Percentiles rank a stretch among this genome's conserved stretches.
Conservation (phyloP, 2,329 filamentous ascomycete genomes). For the Graphilbum sp. region DNA sequence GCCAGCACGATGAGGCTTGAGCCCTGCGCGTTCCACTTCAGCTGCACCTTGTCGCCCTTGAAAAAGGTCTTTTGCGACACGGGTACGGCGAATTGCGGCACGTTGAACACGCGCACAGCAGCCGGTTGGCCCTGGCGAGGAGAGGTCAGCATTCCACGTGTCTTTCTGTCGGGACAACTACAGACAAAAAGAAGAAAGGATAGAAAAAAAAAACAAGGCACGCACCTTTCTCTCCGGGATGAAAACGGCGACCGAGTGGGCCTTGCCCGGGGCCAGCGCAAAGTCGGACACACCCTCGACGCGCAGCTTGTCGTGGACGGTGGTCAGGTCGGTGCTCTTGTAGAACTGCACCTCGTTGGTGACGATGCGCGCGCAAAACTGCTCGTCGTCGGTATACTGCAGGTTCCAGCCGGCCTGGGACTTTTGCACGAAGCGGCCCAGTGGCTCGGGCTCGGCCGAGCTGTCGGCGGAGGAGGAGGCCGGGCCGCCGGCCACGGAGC, state of each 20-base stretch:
- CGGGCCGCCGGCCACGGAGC: constrained; percentile 43
- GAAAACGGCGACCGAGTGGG: constrained; percentile 86
- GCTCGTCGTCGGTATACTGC: constrained; percentile 89
- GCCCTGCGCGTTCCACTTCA: constrained; percentile 93
- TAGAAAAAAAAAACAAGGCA: neutral
- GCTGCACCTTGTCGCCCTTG: constrained; percentile 96
- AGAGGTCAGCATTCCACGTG: constrained; percentile 9
- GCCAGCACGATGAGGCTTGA: constrained; percentile 87
- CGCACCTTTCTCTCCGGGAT: constrained; percentile 84
- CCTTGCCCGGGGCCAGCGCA: constrained; percentile 75
- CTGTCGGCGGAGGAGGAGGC: too few species aligned
- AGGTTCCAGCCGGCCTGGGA: constrained; percentile 91
- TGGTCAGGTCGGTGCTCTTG: constrained; percentile 68
- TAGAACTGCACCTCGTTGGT: constrained; percentile 98
- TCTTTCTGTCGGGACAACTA: neutral
- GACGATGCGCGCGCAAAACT: constrained; percentile 79
- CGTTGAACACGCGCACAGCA: constrained; percentile 83
- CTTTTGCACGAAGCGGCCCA: constrained; percentile 91
- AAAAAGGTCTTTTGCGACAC: constrained; percentile 98
- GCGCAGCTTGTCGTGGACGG: constrained; percentile 88
- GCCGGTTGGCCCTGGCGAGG: constrained; percentile 90
- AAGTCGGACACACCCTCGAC: constrained; percentile 85
- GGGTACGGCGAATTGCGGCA: constrained; percentile 67
- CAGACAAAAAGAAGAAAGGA: neutral
- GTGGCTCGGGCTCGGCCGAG: constrained; percentile 30